Base-by-base conservation (phyloP, 495 filamentous ascomycete genomes). In the Thermothielavioides terrestris region DNA sequence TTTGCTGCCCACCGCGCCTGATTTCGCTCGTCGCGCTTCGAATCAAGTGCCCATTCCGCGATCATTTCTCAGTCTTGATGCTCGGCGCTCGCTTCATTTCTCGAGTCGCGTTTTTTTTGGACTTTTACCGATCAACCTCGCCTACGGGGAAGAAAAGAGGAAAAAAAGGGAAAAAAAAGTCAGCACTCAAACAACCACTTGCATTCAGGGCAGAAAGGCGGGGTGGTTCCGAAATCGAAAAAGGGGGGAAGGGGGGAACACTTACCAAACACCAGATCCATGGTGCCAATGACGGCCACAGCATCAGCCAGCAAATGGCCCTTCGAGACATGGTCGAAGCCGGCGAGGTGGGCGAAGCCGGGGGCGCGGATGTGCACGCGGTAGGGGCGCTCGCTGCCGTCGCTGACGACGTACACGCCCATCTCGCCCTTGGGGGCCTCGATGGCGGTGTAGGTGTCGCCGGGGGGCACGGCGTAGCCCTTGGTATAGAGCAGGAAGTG, bases 401-500 rank as follows among this genome's bases (percentile, higher is more conserved):
- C 92, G 66, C 83, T 88, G 53, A 99, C 94, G n/a, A 99, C 71
- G 66, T 83, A 99, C 27, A 99, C 92, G 63, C 83, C 92, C 92
- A 99, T 99, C 74, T 99, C 92, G 61, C 92, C 92, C 81, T 99
- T 99, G 47, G 92, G 92, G 18, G 92, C 92, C 74, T 99, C 92
- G 57, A 99, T 99, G 26, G 86, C 90, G 8, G 81, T 86, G 73
- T 99, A 99, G 9, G 92, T 99, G 77, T 99, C 92, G 38, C 92
- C 92, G 2, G 92, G 92, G n/a, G 92, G 92, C 8, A 99, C 92
- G 34, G 86, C 79, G 68, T 97, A 99, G 48, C 92, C 92, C 76
- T 97, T 99, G 64, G 89, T 95, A 73, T 89, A 99, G 27, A 99
- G 80, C 41, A 99, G 73, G 78, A 99, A 99, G 76, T 99, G 92